A percentile compares a stretch with the other conserved stretches of the same genome.
phyloP scores from a whole-genome alignment of 1,139 yeast genomes.

The Hyphopichia fennica region DNA sequence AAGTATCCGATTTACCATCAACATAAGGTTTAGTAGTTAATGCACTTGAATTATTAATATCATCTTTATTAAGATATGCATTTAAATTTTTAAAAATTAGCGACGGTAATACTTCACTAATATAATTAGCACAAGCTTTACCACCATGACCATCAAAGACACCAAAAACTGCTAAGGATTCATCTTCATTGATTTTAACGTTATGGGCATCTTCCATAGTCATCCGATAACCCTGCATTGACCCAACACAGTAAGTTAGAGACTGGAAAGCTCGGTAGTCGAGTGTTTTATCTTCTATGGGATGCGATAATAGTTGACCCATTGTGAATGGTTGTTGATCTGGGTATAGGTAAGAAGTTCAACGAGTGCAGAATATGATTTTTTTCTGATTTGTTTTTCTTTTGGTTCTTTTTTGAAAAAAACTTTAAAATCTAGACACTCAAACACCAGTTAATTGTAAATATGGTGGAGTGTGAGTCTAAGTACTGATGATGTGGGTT shows the following conservation, averaged over 20 bases:
- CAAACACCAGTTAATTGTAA: too few relatives aligned
- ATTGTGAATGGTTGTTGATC: too few relatives aligned
- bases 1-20: background rate
- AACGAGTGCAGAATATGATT: too few relatives aligned
- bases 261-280: slow-evolving; percentile 42
- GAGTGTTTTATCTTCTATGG: slow-evolving; percentile 67
- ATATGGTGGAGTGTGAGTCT: too few relatives aligned
- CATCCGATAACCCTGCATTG: slow-evolving; percentile 78
- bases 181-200: slow-evolving; percentile 42
- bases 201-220: slow-evolving; percentile 79
- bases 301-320: slow-evolving; percentile 80
- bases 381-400: too few relatives aligned
- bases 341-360: too few relatives aligned
- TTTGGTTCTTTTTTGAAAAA: too few relatives aligned
- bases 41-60: background rate
- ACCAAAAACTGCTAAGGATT: slow-evolving; percentile 58
- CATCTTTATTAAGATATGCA: slow-evolving; percentile 6
- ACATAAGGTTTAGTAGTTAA: background rate
- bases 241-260: slow-evolving; percentile 63
- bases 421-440: too few relatives aligned
- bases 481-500: too few relatives aligned
- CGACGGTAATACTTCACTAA: slow-evolving; percentile 46
- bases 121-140: slow-evolving; percentile 53
- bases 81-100: slow-evolving; percentile 30
- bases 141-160: slow-evolving; percentile 88